These are phyloP conservation scores for Backusella sp. DNA, from an alignment of 192 early-diverging fungal genomes.

Conservation along the genomic window DNA sequence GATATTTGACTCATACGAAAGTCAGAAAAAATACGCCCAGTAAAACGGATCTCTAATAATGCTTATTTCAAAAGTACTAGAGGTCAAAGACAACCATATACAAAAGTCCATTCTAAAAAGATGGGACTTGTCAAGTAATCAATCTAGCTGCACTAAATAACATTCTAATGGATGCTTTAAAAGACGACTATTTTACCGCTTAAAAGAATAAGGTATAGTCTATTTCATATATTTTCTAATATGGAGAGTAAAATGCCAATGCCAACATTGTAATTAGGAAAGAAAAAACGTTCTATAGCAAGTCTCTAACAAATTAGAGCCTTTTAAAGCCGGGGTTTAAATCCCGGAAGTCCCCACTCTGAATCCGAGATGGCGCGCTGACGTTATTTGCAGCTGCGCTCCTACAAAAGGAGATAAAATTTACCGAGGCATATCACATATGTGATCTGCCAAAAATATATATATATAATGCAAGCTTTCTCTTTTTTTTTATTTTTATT, in stretches of 20 bases:
- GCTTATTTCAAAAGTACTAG: not conserved
- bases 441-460: not conserved
- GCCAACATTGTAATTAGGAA: not conserved
- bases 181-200: not conserved
- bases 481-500: not conserved
- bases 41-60: not conserved
- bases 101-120: not conserved
- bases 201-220: not conserved
- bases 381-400: not conserved
- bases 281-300: not conserved
- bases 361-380: not conserved
- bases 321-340: not conserved
- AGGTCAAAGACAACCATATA: not conserved
- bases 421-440: not conserved
- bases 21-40: not conserved
- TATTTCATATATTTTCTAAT: not conserved
- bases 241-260: not conserved
- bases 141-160: not conserved
- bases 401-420: not conserved
- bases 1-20: not conserved
- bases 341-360: not conserved
- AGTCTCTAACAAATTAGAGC: not conserved
- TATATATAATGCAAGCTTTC: not conserved
- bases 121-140: not conserved
- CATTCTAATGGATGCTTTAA: not conserved